Evolutionary conservation across 257 asterid genomes (phyloP).

Genomic region (Petunia axillaris): DNA sequence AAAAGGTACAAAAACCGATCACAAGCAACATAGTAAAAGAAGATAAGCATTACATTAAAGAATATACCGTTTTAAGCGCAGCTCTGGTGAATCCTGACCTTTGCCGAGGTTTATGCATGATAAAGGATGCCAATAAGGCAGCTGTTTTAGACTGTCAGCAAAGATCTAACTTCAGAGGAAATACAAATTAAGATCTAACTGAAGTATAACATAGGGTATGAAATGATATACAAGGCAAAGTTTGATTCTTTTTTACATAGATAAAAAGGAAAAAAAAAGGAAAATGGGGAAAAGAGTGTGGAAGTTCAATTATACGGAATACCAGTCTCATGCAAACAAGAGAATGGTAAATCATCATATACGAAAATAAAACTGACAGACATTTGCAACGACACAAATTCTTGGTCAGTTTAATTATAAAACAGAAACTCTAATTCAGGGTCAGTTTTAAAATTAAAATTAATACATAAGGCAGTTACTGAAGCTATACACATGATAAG

Average conservation of each 20-base stretch:
- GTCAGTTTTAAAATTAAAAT: not conserved
- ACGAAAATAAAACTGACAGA: not conserved
- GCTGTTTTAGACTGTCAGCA: constrained; percentile 79
- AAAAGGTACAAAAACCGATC: not conserved
- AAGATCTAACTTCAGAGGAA: constrained; percentile 29
- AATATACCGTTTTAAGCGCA: constrained; percentile 74
- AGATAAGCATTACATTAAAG: not conserved
- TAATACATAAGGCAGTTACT: not conserved
- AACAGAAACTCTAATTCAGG: not conserved
- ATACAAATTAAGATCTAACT: not conserved
- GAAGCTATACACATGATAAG: not conserved
- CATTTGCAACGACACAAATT: constrained; percentile 12
- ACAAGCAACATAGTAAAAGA: not conserved
- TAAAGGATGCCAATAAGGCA: constrained; percentile 77
- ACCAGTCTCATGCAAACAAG: not conserved
- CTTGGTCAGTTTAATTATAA: not conserved
- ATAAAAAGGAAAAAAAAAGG: not conserved
- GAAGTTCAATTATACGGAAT: not conserved
- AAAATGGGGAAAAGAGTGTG: not conserved
- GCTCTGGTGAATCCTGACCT: constrained; percentile 78
- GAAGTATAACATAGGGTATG: not conserved
- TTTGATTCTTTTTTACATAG: too few species aligned
- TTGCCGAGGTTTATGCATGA: constrained; percentile 70
- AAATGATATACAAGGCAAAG: not conserved
- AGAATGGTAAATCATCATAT: not conserved